Percentiles rank a stretch among this genome's conserved stretches.
Conservation (phyloP, 1,284 basidiomycete species). For the Pulchroboletus neoregius region DNA sequence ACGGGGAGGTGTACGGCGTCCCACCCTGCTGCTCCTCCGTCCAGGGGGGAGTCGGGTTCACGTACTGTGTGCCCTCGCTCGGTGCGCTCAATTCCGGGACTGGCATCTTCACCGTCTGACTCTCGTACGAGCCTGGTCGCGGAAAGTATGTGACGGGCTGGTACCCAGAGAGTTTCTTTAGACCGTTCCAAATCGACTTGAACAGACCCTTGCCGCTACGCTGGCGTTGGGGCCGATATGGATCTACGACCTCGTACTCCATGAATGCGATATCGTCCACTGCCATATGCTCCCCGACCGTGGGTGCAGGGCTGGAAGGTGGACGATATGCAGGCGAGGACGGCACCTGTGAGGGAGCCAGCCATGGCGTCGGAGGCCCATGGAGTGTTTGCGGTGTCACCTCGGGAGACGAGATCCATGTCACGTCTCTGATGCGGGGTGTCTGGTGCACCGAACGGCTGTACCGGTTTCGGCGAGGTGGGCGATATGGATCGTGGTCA, state of each 20-base stretch:
- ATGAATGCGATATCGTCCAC: constrained; percentile 18
- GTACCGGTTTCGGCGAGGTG: constrained; percentile 22
- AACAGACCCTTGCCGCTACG: constrained; percentile 12
- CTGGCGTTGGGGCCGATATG: constrained; percentile 11
- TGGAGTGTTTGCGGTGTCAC: constrained; percentile 10
- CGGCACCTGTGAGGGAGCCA: constrained; percentile 1
- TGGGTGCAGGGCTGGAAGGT: constrained; percentile 19
- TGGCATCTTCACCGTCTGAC: constrained; percentile 9
- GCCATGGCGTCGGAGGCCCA: constrained; percentile 4
- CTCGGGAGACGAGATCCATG: constrained; percentile 23
- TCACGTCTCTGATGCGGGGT: constrained; percentile 21
- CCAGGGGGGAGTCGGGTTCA: constrained; percentile 4
- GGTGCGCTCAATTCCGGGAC: neutral
- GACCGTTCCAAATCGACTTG: constrained; percentile 22
- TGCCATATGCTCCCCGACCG: constrained; percentile 30
- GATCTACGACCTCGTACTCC: constrained; percentile 1
- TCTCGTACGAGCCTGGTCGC: constrained; percentile 1
- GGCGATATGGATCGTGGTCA: constrained; percentile 12
- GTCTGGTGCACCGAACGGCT: constrained; percentile 20
- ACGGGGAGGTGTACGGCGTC: constrained; percentile 17
- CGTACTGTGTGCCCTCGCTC: constrained; percentile 16
- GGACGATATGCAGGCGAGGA: constrained; percentile 13
- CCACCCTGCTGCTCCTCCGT: constrained; percentile 11
- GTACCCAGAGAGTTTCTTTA: constrained; percentile 24
- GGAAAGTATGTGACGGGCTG: neutral